Conservation (phyloP, 2,329 filamentous ascomycete genomes). For the Trichoderma koningiopsis region DNA sequence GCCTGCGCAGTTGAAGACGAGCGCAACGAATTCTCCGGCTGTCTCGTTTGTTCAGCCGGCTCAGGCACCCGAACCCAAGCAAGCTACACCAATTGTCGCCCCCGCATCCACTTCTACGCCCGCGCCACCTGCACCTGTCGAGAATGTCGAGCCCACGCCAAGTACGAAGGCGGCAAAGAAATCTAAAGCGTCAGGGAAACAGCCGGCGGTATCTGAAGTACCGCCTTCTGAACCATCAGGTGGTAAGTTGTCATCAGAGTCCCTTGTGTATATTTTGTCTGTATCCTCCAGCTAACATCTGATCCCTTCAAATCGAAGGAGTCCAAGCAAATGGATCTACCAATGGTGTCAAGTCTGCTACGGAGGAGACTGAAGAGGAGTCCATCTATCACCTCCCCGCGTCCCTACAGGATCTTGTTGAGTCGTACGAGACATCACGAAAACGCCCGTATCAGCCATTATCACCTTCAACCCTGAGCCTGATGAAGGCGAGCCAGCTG, state of each 20-base stretch:
- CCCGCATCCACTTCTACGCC: conserved; percentile 35
- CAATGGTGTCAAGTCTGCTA: conserved; percentile 53
- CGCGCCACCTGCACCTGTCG: conserved; percentile 30
- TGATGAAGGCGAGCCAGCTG: conserved; percentile 74
- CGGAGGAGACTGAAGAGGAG: conserved; percentile 62
- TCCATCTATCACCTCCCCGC: conserved; percentile 92
- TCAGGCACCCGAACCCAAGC: conserved; percentile 40
- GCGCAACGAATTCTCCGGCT: conserved; percentile 58
- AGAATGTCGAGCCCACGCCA: conserved; percentile 33
- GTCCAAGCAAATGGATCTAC: conserved; percentile 54
- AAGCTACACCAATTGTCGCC: conserved; percentile 32
- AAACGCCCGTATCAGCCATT: conserved; percentile 63
- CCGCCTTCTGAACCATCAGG: conserved; percentile 45
- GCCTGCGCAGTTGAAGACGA: conserved; percentile 55
- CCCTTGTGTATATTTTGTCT: not conserved
- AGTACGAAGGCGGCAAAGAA: conserved; percentile 41
- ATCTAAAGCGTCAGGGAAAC: conserved; percentile 50
- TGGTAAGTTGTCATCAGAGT: conserved; percentile 40
- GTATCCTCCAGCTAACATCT: conserved; percentile 7
- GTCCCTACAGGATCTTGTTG: conserved; percentile 84
- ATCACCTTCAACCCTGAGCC: conserved; percentile 68
- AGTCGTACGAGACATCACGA: conserved; percentile 85
- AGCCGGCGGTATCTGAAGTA: conserved; percentile 44
- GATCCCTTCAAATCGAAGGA: conserved; percentile 30
- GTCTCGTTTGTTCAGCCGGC: conserved; percentile 45